phyloP scores from a whole-genome alignment of 345 rosid genomes.

The Carallia pectinifolia region DNA sequence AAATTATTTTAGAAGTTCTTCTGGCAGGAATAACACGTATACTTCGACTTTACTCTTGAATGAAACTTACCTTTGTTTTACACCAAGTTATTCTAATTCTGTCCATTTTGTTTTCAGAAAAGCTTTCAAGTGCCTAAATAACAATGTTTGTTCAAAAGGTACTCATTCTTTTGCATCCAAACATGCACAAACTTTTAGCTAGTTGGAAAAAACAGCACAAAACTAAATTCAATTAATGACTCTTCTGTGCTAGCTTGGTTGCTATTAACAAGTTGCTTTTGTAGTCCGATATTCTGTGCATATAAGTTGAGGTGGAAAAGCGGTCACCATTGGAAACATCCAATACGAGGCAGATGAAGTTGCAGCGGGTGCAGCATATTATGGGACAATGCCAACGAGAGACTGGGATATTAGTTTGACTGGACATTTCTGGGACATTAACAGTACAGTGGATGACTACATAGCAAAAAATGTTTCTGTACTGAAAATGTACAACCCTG shows the following conservation, averaged over 20 bases:
- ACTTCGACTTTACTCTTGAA: neutral
- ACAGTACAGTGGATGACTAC: conserved; percentile 3
- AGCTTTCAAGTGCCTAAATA: conserved; percentile 8
- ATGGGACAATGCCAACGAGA: neutral
- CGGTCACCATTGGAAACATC: conserved; percentile 8
- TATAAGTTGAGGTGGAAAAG: conserved; percentile 18
- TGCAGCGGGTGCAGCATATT: conserved; percentile 3
- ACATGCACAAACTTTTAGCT: neutral
- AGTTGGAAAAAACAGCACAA: neutral
- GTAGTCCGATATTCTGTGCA: conserved; percentile 12
- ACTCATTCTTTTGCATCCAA: neutral
- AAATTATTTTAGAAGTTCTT: conserved; percentile 20
- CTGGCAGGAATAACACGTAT: conserved; percentile 15
- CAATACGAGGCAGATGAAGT: conserved; percentile 8
- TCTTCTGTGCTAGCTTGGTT: neutral
- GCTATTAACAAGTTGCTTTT: neutral
- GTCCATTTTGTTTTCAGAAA: neutral
- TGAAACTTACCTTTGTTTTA: neutral
- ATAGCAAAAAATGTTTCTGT: conserved; percentile 6
- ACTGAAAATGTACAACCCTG: conserved; percentile 4
- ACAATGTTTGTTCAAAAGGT: conserved; percentile 15
- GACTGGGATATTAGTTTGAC: conserved; percentile 13
- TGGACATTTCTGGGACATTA: conserved; percentile 16
- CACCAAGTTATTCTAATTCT: no score
- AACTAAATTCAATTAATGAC: no score